Base-by-base conservation (phyloP, 108 stramenopile species). In the Cyclotella atomus region DNA sequence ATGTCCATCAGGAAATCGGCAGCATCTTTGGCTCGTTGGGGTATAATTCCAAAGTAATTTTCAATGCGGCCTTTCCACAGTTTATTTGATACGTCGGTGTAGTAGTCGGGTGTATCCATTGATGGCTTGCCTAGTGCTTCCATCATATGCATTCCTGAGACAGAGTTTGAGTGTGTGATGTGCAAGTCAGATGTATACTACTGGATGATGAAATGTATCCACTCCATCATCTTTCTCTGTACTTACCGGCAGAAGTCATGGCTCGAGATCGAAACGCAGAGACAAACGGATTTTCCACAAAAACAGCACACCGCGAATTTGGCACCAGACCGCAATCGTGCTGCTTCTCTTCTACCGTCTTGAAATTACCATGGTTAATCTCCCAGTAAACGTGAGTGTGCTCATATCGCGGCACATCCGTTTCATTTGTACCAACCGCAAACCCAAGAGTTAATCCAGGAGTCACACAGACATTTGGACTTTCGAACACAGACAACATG, bases 401-500 rank as follows among this genome's bases (percentile, higher is more conserved):
- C 10, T 76, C 47, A 59, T 84, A 81, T 9, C 79, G 67, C 16
- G 93, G 91, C 24, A 91, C 81, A 16, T 86, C 46, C 2, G 65
- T 23, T 29, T 78, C 83, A 16, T 61, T 25, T 0, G 76, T 75
- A n/a, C 87, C 88, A 15, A 88, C 82, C n/a, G 84, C 82, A 41
- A 85, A 89, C 9, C 93, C 93, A 45, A 94, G 67, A 0, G 91
- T 91, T 5, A 91, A 79, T 27, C 93, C 93, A 1, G 93, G 83
- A 12, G 93, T 94, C 23, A 94, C 80, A 41, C 93, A 94, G 2
- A 83, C 69, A 65, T 81, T 73, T 21, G 78, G 59, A 43, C 80
- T 81, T 60, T 84, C 61, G 5, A 82, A 47, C 19, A 65, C 47
- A 30, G 70, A 50, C 19, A 81, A 19, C n/a, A n/a, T n/a, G n/a